A percentile compares a stretch with the other conserved stretches of the same genome.
Conservation (phyloP, 2,329 filamentous ascomycete species). For the Zalaria obscura region DNA sequence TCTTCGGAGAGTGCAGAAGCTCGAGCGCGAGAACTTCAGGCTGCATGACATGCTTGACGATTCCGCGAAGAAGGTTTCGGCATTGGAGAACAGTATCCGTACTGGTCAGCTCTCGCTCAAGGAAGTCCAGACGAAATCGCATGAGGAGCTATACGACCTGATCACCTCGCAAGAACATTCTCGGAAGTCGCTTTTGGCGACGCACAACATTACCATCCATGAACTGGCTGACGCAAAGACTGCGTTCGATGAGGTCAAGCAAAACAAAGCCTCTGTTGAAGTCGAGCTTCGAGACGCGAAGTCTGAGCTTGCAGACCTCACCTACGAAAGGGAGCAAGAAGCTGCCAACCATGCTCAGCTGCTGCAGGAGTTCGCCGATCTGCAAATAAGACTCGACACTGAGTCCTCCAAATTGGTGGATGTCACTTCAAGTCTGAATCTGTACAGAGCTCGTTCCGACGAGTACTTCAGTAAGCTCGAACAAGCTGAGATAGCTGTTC, state of each 20-base stretch:
- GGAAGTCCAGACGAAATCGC: conserved; percentile 83
- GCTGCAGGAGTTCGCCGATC: conserved; percentile 79
- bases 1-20: conserved; percentile 67
- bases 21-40: conserved; percentile 82
- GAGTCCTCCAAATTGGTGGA: conserved; percentile 78
- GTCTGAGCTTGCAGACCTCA: conserved; percentile 72
- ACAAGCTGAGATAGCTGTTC: conserved; percentile 86
- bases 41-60: conserved; percentile 92
- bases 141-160: conserved; percentile 85
- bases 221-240: conserved; percentile 79
- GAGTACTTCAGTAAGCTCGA: conserved; percentile 97
- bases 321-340: conserved; percentile 70
- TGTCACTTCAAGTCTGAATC: conserved; percentile 64
- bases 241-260: conserved; percentile 75
- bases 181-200: conserved; percentile 63
- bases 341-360: conserved; percentile 75
- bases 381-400: conserved; percentile 83
- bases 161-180: conserved; percentile 89
- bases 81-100: conserved; percentile 72
- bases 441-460: conserved; percentile 86
- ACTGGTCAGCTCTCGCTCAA: conserved; percentile 78
- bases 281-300: conserved; percentile 74
- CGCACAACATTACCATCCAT: conserved; percentile 71
- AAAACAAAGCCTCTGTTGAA: conserved; percentile 64
- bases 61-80: conserved; percentile 81